Percentiles rank a stretch among this genome's conserved stretches.
Conservation (phyloP, 345 rosid species). For the Physaria fendleri region DNA sequence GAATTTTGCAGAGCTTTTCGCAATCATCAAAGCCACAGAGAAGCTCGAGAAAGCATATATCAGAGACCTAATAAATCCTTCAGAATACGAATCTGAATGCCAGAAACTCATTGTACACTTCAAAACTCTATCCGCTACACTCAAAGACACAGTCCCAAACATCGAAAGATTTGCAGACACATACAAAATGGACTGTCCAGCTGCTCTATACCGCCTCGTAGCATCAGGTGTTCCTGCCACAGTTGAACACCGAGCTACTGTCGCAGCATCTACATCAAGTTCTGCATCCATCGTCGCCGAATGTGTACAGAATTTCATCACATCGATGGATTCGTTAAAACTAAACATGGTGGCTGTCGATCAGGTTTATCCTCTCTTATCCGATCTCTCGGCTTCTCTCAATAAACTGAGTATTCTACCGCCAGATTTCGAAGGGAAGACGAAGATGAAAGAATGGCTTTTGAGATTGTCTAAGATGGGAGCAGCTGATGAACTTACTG, state of each 20-base stretch:
- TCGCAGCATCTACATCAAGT: constrained; percentile 42
- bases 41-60: constrained; percentile 89
- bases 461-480: constrained; percentile 82
- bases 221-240: constrained; percentile 95
- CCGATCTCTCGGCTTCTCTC: constrained; percentile 68
- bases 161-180: constrained; percentile 83
- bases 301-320: constrained; percentile 85
- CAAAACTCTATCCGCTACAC: constrained; percentile 67
- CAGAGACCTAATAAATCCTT: constrained; percentile 62
- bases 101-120: constrained; percentile 85
- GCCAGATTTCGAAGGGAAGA: constrained; percentile 83
- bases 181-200: constrained; percentile 88
- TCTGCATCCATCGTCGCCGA: constrained; percentile 85
- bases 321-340: constrained; percentile 86
- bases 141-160: constrained; percentile 75
- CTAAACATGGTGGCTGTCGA: constrained; percentile 92
- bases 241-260: constrained; percentile 71
- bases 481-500: constrained; percentile 88
- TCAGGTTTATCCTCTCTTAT: constrained; percentile 79
- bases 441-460: constrained; percentile 87
- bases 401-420: constrained; percentile 65
- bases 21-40: constrained; percentile 88
- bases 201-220: constrained; percentile 82
- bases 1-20: constrained; percentile 87
- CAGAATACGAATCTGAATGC: constrained; percentile 77